These are phyloP conservation scores for Lizonia empirigonia DNA, from an alignment of 2,329 filamentous ascomycete genomes.

Conservation along the genomic window DNA sequence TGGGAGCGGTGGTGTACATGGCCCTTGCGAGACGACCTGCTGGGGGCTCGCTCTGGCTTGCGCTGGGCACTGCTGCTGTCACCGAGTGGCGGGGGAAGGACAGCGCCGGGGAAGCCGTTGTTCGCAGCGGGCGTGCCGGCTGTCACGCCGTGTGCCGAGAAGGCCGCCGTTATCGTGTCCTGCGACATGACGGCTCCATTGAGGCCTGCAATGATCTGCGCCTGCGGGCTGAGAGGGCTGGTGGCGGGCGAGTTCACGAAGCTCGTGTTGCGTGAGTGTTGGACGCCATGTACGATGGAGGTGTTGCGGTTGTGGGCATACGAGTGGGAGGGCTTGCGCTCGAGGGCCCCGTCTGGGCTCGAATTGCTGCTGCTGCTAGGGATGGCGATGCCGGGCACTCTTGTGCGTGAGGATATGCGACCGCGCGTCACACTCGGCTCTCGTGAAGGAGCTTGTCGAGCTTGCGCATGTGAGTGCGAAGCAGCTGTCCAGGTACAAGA, in stretches of 20 bases:
- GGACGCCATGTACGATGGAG: constrained; percentile 94
- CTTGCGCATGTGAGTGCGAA: constrained; percentile 48
- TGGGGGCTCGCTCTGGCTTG: constrained; percentile 55
- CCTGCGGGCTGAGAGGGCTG: constrained; percentile 86
- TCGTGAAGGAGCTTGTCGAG: constrained; percentile 48
- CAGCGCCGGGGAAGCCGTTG: constrained; percentile 17
- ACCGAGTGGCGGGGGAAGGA: constrained; percentile 7
- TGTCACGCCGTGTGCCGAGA: constrained; percentile 39
- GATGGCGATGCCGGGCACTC: constrained; percentile 48
- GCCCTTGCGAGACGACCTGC: constrained; percentile 72
- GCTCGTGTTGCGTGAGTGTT: constrained; percentile 89
- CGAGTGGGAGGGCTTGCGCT: constrained; percentile 52
- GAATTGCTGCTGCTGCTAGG: constrained; percentile 44
- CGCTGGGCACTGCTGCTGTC: constrained; percentile 32
- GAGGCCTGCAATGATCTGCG: constrained; percentile 64
- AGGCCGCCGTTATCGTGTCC: constrained; percentile 47
- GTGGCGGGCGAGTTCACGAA: constrained; percentile 74
- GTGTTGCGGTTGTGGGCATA: constrained; percentile 95
- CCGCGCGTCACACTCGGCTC: constrained; percentile 54
- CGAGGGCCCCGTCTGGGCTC: constrained; percentile 47
- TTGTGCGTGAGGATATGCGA: constrained; percentile 52
- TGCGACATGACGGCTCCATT: constrained; percentile 51
- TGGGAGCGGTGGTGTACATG: constrained; percentile 78
- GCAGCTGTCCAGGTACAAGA: constrained; percentile 42
- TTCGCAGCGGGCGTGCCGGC: constrained; percentile 17